Conservation (phyloP, 805 yeast species). For the Wickerhamomyces alni region DNA sequence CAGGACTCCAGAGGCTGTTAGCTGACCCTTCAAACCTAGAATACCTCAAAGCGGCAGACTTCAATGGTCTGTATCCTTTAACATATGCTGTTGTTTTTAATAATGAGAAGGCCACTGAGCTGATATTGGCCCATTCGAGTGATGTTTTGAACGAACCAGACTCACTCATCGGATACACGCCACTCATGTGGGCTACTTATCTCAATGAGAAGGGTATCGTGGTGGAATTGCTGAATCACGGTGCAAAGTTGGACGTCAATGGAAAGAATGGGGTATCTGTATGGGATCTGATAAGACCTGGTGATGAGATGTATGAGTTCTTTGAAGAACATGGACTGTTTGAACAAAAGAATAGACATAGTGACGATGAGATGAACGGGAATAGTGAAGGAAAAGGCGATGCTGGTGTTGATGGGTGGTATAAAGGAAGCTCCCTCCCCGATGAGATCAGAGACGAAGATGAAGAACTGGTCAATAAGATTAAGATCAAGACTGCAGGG, state of each 20-base stretch:
- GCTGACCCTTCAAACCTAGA: slow-evolving; percentile 23
- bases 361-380: background rate
- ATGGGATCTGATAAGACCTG: slow-evolving; percentile 49
- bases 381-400: background rate
- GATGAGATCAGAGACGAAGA: slow-evolving; percentile 20
- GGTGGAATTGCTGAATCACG: slow-evolving; percentile 49
- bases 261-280: slow-evolving; percentile 44
- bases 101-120: slow-evolving; percentile 41
- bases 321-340: slow-evolving; percentile 47
- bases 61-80: slow-evolving; percentile 39
- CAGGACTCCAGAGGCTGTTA: slow-evolving; percentile 11
- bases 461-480: slow-evolving; percentile 25
- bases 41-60: slow-evolving; percentile 25
- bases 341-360: slow-evolving; percentile 5
- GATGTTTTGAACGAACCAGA: slow-evolving; percentile 49
- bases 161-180: slow-evolving; percentile 48
- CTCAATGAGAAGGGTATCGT: slow-evolving; percentile 51
- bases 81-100: slow-evolving; percentile 53
- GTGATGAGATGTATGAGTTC: slow-evolving; percentile 50
- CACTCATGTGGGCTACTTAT: slow-evolving; percentile 84
- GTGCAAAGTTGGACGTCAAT: slow-evolving; percentile 48
- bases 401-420: slow-evolving; percentile 11
- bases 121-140: slow-evolving; percentile 32
- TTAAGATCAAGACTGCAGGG: slow-evolving; percentile 37
- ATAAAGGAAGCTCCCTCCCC: slow-evolving; percentile 6